These are phyloP conservation scores for Penicillium salamii DNA, from an alignment of 495 filamentous ascomycete species.

Conservation along the genomic window DNA sequence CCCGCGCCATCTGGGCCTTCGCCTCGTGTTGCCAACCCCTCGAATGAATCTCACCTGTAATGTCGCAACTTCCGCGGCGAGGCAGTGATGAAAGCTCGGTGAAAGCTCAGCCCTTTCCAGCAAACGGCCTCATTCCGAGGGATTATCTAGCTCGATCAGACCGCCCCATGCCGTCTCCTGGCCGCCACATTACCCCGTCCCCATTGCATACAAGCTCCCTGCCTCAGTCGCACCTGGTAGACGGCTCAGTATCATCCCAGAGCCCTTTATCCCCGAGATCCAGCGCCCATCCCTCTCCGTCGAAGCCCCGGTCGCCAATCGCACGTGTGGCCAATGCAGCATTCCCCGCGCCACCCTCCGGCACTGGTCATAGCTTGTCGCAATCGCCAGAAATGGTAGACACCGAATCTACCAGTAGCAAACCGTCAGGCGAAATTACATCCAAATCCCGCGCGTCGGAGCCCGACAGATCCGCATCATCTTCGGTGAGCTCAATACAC, in stretches of 20 bases:
- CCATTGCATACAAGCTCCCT: slow-evolving; percentile 36
- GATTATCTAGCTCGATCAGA: slow-evolving; percentile 35
- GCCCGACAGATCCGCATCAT: slow-evolving; percentile 31
- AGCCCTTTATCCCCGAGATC: slow-evolving; percentile 32
- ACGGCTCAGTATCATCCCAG: slow-evolving; percentile 26
- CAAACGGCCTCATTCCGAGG: slow-evolving; percentile 29
- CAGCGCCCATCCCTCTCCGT: slow-evolving; percentile 21
- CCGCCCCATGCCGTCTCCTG: slow-evolving; percentile 21
- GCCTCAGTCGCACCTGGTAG: slow-evolving; percentile 19
- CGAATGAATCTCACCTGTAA: slow-evolving; percentile 27
- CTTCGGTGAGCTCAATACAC: slow-evolving; percentile 31
- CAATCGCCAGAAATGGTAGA: slow-evolving; percentile 16
- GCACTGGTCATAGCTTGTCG: slow-evolving; percentile 14
- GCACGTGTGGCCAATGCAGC: slow-evolving; percentile 32
- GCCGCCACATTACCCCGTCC: slow-evolving; percentile 34
- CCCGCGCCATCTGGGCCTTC: slow-evolving; percentile 20
- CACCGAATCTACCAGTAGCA: slow-evolving; percentile 18
- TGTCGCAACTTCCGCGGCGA: slow-evolving; percentile 41
- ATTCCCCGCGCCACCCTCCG: slow-evolving; percentile 30
- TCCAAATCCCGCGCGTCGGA: slow-evolving; percentile 28
- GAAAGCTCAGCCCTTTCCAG: slow-evolving; percentile 16
- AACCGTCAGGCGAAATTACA: slow-evolving; percentile 16
- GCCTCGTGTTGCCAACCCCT: slow-evolving; percentile 20
- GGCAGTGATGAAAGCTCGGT: slow-evolving; percentile 25
- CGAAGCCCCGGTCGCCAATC: slow-evolving; percentile 21